These are phyloP conservation scores for Xylaria curta DNA, from an alignment of 495 filamentous ascomycete species.

Conservation along the genomic window DNA sequence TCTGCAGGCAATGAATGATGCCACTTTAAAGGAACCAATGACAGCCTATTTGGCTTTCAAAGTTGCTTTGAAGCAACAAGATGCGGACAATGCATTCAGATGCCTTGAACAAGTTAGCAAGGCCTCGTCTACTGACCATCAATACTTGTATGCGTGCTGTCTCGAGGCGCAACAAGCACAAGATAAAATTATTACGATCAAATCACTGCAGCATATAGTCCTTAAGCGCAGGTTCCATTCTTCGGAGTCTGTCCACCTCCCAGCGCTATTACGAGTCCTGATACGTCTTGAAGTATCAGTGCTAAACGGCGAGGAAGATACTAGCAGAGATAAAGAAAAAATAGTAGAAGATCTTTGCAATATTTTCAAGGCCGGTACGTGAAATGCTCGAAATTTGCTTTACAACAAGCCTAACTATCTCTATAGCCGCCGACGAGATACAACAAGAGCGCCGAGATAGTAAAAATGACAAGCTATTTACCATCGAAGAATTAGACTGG, in stretches of 20 bases:
- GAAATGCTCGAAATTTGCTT: slow-evolving; percentile 4
- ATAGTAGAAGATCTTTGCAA: slow-evolving; percentile 61
- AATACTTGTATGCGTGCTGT: slow-evolving; percentile 76
- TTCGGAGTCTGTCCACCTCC: slow-evolving; percentile 64
- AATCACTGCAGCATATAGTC: slow-evolving; percentile 64
- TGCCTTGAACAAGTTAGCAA: slow-evolving; percentile 37
- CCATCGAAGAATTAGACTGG: slow-evolving; percentile 74
- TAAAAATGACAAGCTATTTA: slow-evolving; percentile 54
- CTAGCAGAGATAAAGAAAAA: slow-evolving; percentile 27
- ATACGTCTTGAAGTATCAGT: slow-evolving; percentile 66
- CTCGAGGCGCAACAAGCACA: slow-evolving; percentile 73
- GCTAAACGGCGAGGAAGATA: slow-evolving; percentile 48
- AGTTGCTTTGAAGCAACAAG: slow-evolving; percentile 65
- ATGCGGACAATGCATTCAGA: slow-evolving; percentile 60
- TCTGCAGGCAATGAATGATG: slow-evolving; percentile 66
- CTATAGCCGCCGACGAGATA: slow-evolving; percentile 53
- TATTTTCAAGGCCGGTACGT: slow-evolving; percentile 68
- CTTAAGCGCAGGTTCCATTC: slow-evolving; percentile 53
- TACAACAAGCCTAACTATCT: background rate
- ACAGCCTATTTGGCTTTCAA: slow-evolving; percentile 80
- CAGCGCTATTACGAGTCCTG: slow-evolving; percentile 69
- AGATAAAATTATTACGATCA: slow-evolving; percentile 62
- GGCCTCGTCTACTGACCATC: slow-evolving; percentile 50
- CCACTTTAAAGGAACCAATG: slow-evolving; percentile 61
- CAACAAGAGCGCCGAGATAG: slow-evolving; percentile 46